Evolutionary conservation across 78 protist genomes (phyloP).

Genomic region (Dictyostelium intermedium): DNA sequence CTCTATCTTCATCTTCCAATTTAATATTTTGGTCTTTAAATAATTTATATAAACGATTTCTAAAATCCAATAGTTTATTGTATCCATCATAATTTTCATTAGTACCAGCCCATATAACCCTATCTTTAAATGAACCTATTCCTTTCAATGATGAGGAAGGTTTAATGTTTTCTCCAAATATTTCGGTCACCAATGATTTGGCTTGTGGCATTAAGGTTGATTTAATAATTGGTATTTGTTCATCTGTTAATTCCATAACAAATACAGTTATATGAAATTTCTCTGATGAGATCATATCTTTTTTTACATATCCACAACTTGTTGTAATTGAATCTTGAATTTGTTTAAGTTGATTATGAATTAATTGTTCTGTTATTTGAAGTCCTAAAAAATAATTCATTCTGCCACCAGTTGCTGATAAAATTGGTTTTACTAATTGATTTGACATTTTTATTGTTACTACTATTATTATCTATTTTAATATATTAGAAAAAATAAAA

Average conservation of each 20-base stretch:
- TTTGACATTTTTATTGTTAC: neutral
- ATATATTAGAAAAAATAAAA: too few species aligned
- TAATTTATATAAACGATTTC: neutral
- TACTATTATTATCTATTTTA: too few species aligned
- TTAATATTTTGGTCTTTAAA: conserved; percentile 15
- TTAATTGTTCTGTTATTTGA: neutral
- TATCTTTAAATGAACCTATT: conserved; percentile 29
- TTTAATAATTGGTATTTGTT: conserved; percentile 2
- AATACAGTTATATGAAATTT: conserved; percentile 54
- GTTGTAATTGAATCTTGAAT: neutral
- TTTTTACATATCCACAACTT: neutral
- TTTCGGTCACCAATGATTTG: neutral
- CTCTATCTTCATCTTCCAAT: conserved; percentile 14
- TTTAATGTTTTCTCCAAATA: neutral
- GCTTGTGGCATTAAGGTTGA: conserved; percentile 3
- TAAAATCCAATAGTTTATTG: neutral
- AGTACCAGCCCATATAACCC: conserved; percentile 44
- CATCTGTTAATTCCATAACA: conserved; percentile 30
- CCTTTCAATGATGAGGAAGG: neutral
- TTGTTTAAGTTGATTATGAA: neutral
- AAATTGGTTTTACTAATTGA: neutral
- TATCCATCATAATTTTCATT: conserved; percentile 6
- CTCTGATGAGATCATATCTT: neutral
- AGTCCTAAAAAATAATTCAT: conserved; percentile 61
- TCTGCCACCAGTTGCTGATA: neutral